phyloP scores from a whole-genome alignment of 2,329 filamentous ascomycete species.

The Helicocarpus griseus region DNA sequence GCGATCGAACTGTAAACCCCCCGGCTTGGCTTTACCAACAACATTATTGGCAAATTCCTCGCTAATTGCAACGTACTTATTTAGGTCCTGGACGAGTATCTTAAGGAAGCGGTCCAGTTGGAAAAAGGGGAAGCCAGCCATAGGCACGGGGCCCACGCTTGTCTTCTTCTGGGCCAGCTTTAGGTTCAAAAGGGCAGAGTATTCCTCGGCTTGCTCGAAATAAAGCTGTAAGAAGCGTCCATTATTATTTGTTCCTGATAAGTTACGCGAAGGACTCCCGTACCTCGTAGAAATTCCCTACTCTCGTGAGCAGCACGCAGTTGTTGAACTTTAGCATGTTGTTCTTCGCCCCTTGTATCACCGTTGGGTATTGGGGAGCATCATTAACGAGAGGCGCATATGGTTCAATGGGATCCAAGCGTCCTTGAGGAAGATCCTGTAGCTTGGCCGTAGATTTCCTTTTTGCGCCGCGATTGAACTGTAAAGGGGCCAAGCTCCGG shows the following conservation, averaged over 20 bases:
- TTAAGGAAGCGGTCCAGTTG: constrained; percentile 91
- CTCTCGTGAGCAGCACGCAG: constrained; percentile 82
- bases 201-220: constrained; percentile 88
- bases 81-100: constrained; percentile 80
- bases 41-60: constrained; percentile 78
- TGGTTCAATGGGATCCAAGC: constrained; percentile 35
- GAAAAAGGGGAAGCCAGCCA: constrained; percentile 92
- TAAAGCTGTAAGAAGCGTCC: constrained; percentile 52
- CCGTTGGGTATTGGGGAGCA: constrained; percentile 64
- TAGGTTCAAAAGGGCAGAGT: constrained; percentile 73
- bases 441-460: constrained; percentile 29
- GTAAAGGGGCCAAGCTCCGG: not conserved
- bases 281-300: constrained; percentile 90
- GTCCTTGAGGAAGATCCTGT: constrained; percentile 48
- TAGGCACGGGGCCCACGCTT: constrained; percentile 67
- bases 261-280: constrained; percentile 3
- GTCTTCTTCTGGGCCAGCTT: constrained; percentile 77
- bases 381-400: constrained; percentile 37
- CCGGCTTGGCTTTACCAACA: constrained; percentile 60
- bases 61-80: constrained; percentile 83
- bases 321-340: constrained; percentile 88
- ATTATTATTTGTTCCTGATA: not conserved
- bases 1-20: constrained; percentile 74
- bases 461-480: constrained; percentile 23
- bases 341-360: constrained; percentile 73